Percentiles rank a stretch among this genome's conserved stretches.
These are phyloP conservation scores for Fusarium drepaniforme DNA, from an alignment of 2,329 filamentous ascomycete genomes.

Conservation along the genomic window DNA sequence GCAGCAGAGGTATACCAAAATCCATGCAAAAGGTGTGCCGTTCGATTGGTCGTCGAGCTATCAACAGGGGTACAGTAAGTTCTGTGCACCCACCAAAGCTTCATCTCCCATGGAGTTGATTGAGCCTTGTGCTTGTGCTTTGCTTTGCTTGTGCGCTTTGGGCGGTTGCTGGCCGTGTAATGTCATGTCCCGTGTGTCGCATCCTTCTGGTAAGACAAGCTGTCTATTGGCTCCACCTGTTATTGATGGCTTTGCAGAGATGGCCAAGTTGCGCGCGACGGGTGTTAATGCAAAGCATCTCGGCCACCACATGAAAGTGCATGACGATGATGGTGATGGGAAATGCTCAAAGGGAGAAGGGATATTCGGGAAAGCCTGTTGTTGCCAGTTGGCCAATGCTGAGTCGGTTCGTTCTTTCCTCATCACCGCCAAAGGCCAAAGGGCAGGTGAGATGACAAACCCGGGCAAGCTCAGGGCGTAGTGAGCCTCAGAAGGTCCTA, in stretches of 20 bases:
- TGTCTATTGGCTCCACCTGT: conserved; percentile 7
- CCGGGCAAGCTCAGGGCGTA: not conserved
- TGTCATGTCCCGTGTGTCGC: conserved; percentile 3
- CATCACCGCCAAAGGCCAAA: not conserved
- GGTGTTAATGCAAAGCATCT: conserved; percentile 32
- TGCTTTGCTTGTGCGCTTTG: conserved; percentile 18
- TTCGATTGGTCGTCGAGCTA: conserved; percentile 11
- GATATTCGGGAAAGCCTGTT: not conserved
- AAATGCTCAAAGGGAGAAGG: not conserved
- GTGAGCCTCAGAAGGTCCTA: not conserved
- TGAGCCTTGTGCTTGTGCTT: conserved; percentile 30
- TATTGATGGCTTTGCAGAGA: conserved; percentile 20
- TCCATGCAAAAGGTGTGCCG: conserved; percentile 1
- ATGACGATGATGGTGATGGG: not conserved
- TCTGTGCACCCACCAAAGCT: conserved; percentile 1
- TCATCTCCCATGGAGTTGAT: conserved; percentile 8
- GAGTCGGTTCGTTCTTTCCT: not conserved
- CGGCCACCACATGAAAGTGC: conserved; percentile 29
- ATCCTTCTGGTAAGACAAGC: conserved; percentile 4
- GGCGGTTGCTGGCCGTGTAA: not conserved
- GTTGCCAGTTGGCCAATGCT: conserved; percentile 1
- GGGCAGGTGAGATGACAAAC: not conserved
- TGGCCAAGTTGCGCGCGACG: conserved; percentile 3
- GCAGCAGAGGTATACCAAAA: conserved; percentile 30
- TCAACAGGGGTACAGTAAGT: not conserved